Percentiles rank a stretch among this genome's conserved stretches.
These are phyloP conservation scores for Hypholoma fasciculare DNA, from an alignment of 768 basidiomycete species.

Conservation along the genomic window DNA sequence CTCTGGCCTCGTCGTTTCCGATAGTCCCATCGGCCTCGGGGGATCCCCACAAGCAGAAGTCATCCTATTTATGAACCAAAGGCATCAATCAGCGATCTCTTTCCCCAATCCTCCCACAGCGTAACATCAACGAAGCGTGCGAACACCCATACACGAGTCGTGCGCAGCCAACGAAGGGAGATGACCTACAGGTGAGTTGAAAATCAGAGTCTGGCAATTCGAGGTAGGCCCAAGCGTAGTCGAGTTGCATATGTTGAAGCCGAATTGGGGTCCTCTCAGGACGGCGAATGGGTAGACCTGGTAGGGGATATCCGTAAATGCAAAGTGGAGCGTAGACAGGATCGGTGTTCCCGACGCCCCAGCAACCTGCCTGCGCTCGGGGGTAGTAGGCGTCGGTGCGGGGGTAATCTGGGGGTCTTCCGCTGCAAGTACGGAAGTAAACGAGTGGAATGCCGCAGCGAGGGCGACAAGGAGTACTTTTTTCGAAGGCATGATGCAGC, in stretches of 20 bases:
- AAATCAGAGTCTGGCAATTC: conserved; percentile 58
- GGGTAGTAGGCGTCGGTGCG: conserved; percentile 8
- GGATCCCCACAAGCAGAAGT: conserved; percentile 73
- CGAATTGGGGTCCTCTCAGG: conserved; percentile 47
- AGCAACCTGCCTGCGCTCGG: conserved; percentile 10
- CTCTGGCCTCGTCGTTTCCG: conserved; percentile 65
- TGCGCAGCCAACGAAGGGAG: not conserved
- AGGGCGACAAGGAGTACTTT: not conserved
- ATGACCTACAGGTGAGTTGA: conserved; percentile 47
- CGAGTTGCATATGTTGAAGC: conserved; percentile 71
- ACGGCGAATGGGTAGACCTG: conserved; percentile 18
- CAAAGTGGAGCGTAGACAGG: conserved; percentile 15
- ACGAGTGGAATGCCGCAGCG: not conserved
- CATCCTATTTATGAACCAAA: conserved; percentile 21
- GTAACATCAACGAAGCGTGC: too few relatives aligned
- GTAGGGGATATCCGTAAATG: conserved; percentile 14
- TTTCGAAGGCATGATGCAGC: not conserved
- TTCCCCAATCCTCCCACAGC: not conserved
- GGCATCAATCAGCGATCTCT: not conserved
- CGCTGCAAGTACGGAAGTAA: conserved; percentile 2
- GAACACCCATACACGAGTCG: not conserved
- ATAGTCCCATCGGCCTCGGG: conserved; percentile 51
- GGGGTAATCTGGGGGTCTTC: conserved; percentile 12
- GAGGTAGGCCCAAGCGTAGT: conserved; percentile 63
- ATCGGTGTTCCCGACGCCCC: conserved; percentile 17